Conservation (phyloP, 306 rosid genomes). For the Styphnolobium japonicum region DNA sequence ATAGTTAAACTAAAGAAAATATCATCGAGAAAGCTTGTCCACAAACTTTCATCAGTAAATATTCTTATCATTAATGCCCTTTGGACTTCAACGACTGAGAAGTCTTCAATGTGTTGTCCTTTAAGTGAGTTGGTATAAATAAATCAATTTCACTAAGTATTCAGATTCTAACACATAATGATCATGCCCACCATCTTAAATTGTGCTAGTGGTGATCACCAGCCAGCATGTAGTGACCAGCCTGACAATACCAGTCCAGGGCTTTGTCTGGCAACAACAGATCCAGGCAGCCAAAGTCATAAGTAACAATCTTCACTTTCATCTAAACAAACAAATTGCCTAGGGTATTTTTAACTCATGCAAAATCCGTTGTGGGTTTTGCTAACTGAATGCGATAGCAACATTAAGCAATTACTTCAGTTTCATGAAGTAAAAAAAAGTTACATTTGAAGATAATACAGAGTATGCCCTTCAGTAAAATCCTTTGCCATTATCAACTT, state of each 20-base stretch:
- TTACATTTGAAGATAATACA: neutral
- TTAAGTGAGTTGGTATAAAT: neutral
- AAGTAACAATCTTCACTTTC: slow-evolving; percentile 3
- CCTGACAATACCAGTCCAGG: neutral
- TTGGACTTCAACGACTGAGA: neutral
- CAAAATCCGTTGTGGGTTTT: neutral
- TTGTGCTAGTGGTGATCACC: neutral
- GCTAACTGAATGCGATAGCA: neutral
- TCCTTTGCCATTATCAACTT: slow-evolving; percentile 12
- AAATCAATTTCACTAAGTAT: too few relatives aligned
- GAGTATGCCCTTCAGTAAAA: neutral
- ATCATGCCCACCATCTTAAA: neutral
- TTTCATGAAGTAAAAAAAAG: neutral
- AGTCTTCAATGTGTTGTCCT: neutral
- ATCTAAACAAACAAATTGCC: neutral
- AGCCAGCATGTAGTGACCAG: neutral
- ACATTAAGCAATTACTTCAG: neutral
- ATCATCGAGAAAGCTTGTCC: neutral
- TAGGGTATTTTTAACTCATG: neutral
- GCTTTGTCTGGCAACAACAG: neutral
- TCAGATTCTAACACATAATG: neutral
- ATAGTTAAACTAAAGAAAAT: neutral
- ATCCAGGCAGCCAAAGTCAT: too few relatives aligned
- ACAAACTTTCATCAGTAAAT: neutral
- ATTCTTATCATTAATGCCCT: neutral